These are phyloP conservation scores for Brassica napus DNA, from an alignment of 345 rosid genomes.

Conservation along the genomic window DNA sequence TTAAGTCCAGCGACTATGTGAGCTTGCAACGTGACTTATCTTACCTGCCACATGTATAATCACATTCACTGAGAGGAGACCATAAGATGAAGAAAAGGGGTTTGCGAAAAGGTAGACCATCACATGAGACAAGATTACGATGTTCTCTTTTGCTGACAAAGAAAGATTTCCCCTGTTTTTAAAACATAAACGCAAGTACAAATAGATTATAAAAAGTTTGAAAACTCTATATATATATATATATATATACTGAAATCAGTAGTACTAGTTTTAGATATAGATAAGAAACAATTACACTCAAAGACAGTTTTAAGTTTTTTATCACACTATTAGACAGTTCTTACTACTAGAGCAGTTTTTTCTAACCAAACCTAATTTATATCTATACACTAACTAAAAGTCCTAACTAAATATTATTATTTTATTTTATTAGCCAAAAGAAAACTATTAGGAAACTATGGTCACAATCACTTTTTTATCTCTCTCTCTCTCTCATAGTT, in stretches of 20 bases:
- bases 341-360: not conserved
- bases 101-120: not conserved
- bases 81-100: not conserved
- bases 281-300: no score
- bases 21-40: constrained; percentile 25
- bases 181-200: not conserved
- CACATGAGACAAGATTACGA: constrained; percentile 31
- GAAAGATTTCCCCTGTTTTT: not conserved
- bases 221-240: not conserved
- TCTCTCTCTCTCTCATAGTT: not conserved
- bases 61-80: not conserved
- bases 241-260: not conserved
- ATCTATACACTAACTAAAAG: not conserved
- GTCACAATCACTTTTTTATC: no score
- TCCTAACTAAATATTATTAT: no score
- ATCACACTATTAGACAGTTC: not conserved
- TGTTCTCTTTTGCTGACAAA: constrained; percentile 12
- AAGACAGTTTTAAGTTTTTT: no score
- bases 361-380: not conserved
- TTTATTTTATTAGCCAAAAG: no score
- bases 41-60: constrained; percentile 29
- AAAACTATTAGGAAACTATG: no score
- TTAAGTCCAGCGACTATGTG: constrained; percentile 10
- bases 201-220: not conserved
- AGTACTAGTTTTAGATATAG: not conserved